Percentiles rank a stretch among this genome's conserved stretches.
Conservation (phyloP, 805 yeast genomes). For the Brettanomyces anomalus region DNA sequence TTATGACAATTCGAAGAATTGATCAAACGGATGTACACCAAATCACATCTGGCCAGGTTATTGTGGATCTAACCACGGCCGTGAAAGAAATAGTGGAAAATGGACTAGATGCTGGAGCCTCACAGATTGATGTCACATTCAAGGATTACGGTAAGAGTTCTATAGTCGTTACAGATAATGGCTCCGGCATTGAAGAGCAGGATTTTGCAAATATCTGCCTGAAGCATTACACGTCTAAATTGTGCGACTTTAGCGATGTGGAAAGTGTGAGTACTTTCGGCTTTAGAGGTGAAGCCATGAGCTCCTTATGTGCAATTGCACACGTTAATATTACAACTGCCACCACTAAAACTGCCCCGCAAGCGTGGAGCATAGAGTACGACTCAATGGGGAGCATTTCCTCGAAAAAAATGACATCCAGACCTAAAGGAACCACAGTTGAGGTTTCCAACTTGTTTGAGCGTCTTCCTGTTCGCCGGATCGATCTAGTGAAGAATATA, state of each 20-base stretch:
- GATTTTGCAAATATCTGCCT: constrained; percentile 49
- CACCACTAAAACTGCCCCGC: constrained; percentile 38
- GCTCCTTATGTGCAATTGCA: constrained; percentile 55
- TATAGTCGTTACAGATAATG: constrained; percentile 62
- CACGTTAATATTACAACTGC: constrained; percentile 43
- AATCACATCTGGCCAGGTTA: constrained; percentile 91
- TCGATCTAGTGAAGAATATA: constrained; percentile 56
- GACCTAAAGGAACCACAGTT: constrained; percentile 65
- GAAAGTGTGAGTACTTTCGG: constrained; percentile 48
- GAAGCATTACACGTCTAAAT: constrained; percentile 63
- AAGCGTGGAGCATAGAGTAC: constrained; percentile 48
- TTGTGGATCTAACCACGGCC: constrained; percentile 66
- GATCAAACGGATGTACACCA: constrained; percentile 50
- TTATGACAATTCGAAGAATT: constrained; percentile 29
- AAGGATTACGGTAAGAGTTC: constrained; percentile 65
- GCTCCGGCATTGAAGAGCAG: constrained; percentile 46
- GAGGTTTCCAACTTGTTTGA: constrained; percentile 50
- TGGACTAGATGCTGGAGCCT: constrained; percentile 69
- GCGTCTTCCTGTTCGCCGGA: constrained; percentile 72
- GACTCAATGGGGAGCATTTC: constrained; percentile 45
- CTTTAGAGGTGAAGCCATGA: constrained; percentile 75
- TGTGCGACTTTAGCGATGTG: constrained; percentile 47
- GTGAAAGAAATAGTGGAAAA: constrained; percentile 86
- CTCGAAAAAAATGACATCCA: constrained; percentile 30
- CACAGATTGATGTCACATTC: constrained; percentile 58